These are phyloP conservation scores for Boletellus sp. DNA, from an alignment of 1,284 basidiomycete genomes.

Conservation along the genomic window DNA sequence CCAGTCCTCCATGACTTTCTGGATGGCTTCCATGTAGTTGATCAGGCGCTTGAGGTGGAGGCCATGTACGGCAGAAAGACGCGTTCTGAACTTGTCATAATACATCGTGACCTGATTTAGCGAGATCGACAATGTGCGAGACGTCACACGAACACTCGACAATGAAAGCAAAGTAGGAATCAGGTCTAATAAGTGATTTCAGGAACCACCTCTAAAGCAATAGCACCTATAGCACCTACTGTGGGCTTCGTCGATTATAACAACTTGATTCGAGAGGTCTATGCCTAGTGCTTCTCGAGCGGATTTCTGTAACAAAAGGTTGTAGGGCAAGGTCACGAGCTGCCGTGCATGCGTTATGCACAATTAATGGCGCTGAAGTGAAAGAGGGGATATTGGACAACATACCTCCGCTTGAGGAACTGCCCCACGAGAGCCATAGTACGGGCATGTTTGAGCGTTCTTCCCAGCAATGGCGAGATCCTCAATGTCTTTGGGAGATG, in stretches of 20 bases:
- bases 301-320: constrained; percentile 81
- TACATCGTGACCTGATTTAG: constrained; percentile 80
- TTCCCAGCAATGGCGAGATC: constrained; percentile 78
- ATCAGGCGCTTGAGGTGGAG: constrained; percentile 80
- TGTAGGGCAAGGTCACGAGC: constrained; percentile 92
- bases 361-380: constrained; percentile 1
- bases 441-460: constrained; percentile 77
- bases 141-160: constrained; percentile 71
- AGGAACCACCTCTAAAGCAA: background rate
- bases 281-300: constrained; percentile 88
- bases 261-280: constrained; percentile 76
- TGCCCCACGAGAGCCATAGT: constrained; percentile 86
- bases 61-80: constrained; percentile 72
- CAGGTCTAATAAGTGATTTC: constrained; percentile 50
- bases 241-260: constrained; percentile 96
- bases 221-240: constrained; percentile 57
- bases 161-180: constrained; percentile 87
- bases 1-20: constrained; percentile 56
- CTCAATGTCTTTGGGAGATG: constrained; percentile 90
- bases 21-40: constrained; percentile 66
- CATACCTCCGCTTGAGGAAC: constrained; percentile 87
- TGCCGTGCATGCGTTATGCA: no score
- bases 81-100: constrained; percentile 71
- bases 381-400: background rate
- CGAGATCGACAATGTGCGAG: constrained; percentile 58